Evolutionary conservation across 2,329 filamentous ascomycete species (phyloP).

Genomic region (Dactylella cylindrospora): DNA sequence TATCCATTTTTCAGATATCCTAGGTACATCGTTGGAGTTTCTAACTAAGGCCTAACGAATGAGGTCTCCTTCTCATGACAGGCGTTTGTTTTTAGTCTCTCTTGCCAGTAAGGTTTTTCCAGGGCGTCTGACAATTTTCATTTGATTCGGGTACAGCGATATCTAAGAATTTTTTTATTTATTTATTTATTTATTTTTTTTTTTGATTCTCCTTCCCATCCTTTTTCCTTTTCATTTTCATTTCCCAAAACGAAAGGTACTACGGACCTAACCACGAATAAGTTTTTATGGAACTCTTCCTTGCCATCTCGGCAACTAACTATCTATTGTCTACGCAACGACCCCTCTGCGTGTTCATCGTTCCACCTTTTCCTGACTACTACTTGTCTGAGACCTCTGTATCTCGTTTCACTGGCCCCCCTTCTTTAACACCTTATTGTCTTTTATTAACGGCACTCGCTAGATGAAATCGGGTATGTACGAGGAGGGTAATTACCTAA

Average conservation of each 20-base stretch:
- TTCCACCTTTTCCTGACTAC: not conserved
- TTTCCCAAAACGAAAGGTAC: not conserved
- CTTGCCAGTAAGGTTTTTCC: too few relatives aligned
- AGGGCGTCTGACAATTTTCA: slow-evolving; percentile 7
- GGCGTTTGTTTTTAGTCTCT: slow-evolving; percentile 21
- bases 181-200: not conserved
- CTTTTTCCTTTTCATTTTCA: not conserved
- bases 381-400: not conserved
- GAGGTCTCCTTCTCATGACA: slow-evolving; percentile 21
- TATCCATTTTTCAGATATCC: slow-evolving; percentile 4
- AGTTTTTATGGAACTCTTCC: too few relatives aligned
- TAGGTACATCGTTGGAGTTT: slow-evolving; percentile 4
- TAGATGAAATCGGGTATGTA: too few relatives aligned
- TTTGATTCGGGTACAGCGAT: too few relatives aligned
- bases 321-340: not conserved
- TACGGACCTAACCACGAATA: too few relatives aligned
- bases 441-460: too few relatives aligned
- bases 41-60: not conserved
- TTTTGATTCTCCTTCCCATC: slow-evolving; percentile 3
- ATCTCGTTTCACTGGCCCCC: not conserved
- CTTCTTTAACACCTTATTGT: too few relatives aligned
- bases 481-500: too few relatives aligned
- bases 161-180: too few relatives aligned
- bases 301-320: too few relatives aligned
- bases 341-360: too few relatives aligned